A percentile compares a stretch with the other conserved stretches of the same genome.
These are phyloP conservation scores for Paramecium octaurelia DNA, from an alignment of 73 alveolate genomes.

Conservation along the genomic window DNA sequence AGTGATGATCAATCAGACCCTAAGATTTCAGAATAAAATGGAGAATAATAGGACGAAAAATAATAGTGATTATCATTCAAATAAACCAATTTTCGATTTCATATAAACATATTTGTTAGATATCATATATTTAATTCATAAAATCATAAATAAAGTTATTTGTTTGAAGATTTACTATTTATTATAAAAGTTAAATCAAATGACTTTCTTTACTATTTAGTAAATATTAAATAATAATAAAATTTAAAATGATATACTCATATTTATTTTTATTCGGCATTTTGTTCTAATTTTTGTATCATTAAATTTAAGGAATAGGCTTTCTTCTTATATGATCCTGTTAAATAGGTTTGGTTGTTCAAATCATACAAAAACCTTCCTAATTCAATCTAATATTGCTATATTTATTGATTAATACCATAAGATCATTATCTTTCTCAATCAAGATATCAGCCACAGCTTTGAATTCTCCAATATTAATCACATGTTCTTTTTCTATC, in stretches of 20 bases:
- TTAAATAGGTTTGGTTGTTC: neutral
- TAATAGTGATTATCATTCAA: no score
- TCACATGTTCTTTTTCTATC: conserved; percentile 27
- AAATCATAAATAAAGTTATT: no score
- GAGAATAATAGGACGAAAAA: no score
- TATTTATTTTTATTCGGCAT: neutral
- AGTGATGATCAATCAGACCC: no score
- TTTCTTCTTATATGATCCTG: neutral
- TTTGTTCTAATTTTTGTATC: neutral
- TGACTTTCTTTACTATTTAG: no score
- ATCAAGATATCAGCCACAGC: neutral
- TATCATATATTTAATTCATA: no score
- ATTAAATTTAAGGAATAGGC: neutral
- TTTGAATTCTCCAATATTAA: neutral
- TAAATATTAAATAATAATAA: no score
- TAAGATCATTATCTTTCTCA: neutral
- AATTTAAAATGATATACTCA: neutral
- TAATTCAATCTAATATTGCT: neutral
- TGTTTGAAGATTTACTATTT: no score
- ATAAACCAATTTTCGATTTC: no score
- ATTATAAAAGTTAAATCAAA: no score
- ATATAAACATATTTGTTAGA: no score
- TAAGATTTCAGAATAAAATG: no score
- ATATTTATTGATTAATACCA: neutral
- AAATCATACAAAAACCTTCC: neutral